Percentiles rank a stretch among this genome's conserved stretches.
Conservation (phyloP, 306 rosid genomes). For the Morella rubra region DNA sequence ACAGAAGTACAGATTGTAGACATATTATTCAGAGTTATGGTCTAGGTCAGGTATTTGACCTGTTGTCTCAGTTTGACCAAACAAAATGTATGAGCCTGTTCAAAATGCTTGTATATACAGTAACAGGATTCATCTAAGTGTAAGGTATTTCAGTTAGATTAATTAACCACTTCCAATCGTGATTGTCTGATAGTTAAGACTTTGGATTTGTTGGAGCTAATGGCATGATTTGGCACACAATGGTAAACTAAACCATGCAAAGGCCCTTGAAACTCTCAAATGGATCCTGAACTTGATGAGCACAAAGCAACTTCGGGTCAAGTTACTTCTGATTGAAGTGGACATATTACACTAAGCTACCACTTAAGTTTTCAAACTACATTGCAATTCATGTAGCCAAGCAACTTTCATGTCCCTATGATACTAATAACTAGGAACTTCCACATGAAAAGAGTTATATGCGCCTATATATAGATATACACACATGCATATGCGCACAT, state of each 20-base stretch:
- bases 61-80: neutral
- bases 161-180: neutral
- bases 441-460: neutral
- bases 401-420: neutral
- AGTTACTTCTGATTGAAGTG: neutral
- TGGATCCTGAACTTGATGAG: neutral
- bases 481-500: neutral
- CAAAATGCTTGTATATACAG: neutral
- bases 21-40: conserved; percentile 27
- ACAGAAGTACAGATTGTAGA: conserved; percentile 31
- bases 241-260: neutral
- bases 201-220: neutral
- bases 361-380: neutral
- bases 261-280: neutral
- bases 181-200: neutral
- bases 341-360: neutral
- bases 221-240: neutral
- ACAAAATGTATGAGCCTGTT: neutral
- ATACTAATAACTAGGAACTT: neutral
- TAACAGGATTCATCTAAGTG: neutral
- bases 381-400: neutral
- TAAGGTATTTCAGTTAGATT: neutral
- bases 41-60: conserved; percentile 29
- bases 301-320: neutral
- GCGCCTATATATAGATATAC: too few species aligned